Evolutionary conservation across 1,284 basidiomycete genomes (phyloP), one percentile per base, ranked within the genome.

Genomic region (Apiotrichum sp.): DNA sequence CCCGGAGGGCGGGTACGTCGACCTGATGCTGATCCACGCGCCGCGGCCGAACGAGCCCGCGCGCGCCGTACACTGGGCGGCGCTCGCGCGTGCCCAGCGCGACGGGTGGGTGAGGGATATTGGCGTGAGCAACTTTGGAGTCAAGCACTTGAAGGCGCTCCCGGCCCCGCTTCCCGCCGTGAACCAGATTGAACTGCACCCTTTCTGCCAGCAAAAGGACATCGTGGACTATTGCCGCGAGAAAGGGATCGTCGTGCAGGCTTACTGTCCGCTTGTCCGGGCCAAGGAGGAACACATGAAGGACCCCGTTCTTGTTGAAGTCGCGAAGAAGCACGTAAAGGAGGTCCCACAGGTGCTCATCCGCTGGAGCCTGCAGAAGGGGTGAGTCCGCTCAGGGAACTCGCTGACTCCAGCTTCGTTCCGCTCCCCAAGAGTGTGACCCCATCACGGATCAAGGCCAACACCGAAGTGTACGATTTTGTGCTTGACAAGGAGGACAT

Each of bases 291-390:
- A 64, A 32, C 64, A 78, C 44, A 79, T 84, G 73, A 79, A 83
- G 39, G 69, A 87, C 62, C 77, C 81, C 0, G 77, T 78, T 2
- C 77, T 89, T 52, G 70, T 74, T 38, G 69, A 74, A 35, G 69
- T 89, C 4, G 80, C 85, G 0, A 68, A 78, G 34, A 87, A 86
- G 76, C 82, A 87, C 65, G 69, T 72, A 36, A 88, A 85, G 67
- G 75, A 80, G 13, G 80, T 83, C 11, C 84, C 86, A 1, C 89
- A 91, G 65, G 80, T 93, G 48, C 79, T 92, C 34, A 75, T 92
- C 57, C 81, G 89, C 11, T 92, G 89, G 89, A 88, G 86, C 47
- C 75, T 92, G 46, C 89, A 92, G 70, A 84, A 83, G 68, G 86
- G 86, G 84, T 88, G 63, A 50, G 82, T 73, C 3, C 10, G 36